Base-by-base conservation (phyloP, 179 eudicot species). In the Nepenthes alata region DNA sequence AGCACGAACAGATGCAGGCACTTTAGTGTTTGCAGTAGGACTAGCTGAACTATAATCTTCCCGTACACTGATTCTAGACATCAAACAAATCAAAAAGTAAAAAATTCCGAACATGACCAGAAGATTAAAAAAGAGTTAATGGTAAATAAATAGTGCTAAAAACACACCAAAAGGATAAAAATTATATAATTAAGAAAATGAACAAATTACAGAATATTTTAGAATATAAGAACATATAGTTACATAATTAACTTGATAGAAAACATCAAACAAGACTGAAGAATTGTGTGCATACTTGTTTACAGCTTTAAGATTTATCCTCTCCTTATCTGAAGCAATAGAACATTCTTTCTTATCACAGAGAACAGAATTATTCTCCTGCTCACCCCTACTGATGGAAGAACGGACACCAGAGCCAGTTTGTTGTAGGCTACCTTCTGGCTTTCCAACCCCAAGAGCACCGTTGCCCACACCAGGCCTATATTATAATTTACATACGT, bases 381-480 rank as follows among this genome's bases (percentile, higher is more conserved):
- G 84, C 35, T 85, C 91, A 70, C 80, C 58, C 80, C 80, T 70
- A 47, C 83, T 71, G 41, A 72, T 56, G 64, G 83, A 70, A 59
- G 82, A 62, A 25, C 85, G 85, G 72, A 78, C 63, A 70, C 73
- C 80, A 66, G 75, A 56, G 67, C 79, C 65, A 62, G 73, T 67
- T 47, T 77, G 81, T 47, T 68, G 82, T 11, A 64, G 53, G 45
- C 60, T 62, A 35, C 74, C 73, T 58, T 83, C 91, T 59, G 66
- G 72, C 64, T 80, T 85, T 60, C 74, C 88, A 47, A 69, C 70
- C 48, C 80, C 80, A 47, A 63, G 62, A 66, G 77, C 68, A 61
- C 85, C 91, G 76, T 73, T 75, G 61, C 75, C 67, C 65, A 70
- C 60, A 55, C 80, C 85, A 37, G 79, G 63, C 77, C 91, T 85